These are phyloP conservation scores for Ophiostoma perfectum DNA, from an alignment of 2,329 filamentous ascomycete species.

Conservation along the genomic window DNA sequence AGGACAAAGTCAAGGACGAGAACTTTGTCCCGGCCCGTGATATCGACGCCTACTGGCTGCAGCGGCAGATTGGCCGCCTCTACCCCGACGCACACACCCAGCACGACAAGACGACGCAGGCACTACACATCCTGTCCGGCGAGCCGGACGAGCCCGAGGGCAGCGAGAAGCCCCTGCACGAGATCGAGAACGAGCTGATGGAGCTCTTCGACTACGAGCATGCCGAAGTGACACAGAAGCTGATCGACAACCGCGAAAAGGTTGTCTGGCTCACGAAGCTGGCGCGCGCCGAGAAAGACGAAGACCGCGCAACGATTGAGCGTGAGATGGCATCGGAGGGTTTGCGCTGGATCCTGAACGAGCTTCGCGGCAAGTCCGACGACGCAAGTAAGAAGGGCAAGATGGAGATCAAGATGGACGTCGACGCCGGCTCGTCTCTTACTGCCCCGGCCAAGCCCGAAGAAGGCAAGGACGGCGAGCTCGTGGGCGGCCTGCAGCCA, in stretches of 20 bases:
- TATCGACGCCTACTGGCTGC: constrained; percentile 96
- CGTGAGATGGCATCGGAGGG: constrained; percentile 88
- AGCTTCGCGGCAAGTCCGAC: constrained; percentile 66
- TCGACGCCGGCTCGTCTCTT: constrained; percentile 61
- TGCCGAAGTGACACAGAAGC: constrained; percentile 82
- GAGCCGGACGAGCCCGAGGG: constrained; percentile 64
- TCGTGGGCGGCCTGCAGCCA: constrained; percentile 80
- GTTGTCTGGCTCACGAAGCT: constrained; percentile 92
- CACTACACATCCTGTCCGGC: constrained; percentile 75
- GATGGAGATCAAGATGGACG: constrained; percentile 92
- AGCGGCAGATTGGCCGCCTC: constrained; percentile 80
- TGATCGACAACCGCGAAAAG: constrained; percentile 88
- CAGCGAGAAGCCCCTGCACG: constrained; percentile 77
- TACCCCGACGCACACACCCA: constrained; percentile 91
- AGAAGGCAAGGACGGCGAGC: constrained; percentile 51
- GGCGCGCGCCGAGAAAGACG: constrained; percentile 73
- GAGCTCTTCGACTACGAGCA: constrained; percentile 97
- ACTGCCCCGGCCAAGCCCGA: constrained; percentile 51
- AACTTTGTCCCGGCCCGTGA: constrained; percentile 73
- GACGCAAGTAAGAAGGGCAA: constrained; percentile 55
- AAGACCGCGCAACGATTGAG: constrained; percentile 71
- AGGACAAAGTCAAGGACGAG: constrained; percentile 47
- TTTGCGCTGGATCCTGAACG: constrained; percentile 77
- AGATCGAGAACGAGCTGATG: constrained; percentile 98
- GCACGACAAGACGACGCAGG: constrained; percentile 83